Conservation (phyloP, 2,329 filamentous ascomycete genomes). For the Aureobasidium musti region DNA sequence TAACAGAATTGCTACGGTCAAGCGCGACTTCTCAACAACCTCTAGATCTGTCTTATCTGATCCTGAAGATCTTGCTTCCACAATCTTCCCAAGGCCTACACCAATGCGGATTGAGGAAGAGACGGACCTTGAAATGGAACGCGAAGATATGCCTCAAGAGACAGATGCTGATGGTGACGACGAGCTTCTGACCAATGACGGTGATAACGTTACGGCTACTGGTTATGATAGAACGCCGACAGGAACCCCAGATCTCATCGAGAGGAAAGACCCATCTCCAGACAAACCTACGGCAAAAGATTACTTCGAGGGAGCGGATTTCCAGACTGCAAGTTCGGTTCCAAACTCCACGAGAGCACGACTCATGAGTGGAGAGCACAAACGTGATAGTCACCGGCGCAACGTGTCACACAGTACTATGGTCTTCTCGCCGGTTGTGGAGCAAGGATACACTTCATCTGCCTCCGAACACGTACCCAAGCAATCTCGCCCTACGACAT, state of each 20-base stretch:
- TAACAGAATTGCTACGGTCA: slow-evolving; percentile 36
- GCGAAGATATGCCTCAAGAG: slow-evolving; percentile 56
- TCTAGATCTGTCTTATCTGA: slow-evolving; percentile 60
- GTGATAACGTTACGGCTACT: slow-evolving; percentile 50
- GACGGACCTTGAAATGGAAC: slow-evolving; percentile 43
- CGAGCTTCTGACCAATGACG: slow-evolving; percentile 81
- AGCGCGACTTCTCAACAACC: slow-evolving; percentile 54
- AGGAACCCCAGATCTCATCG: slow-evolving; percentile 24
- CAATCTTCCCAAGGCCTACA: slow-evolving; percentile 43
- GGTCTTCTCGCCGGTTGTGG: slow-evolving; percentile 69
- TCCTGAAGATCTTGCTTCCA: slow-evolving; percentile 52
- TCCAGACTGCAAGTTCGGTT: slow-evolving; percentile 5
- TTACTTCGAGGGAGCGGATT: slow-evolving; percentile 21
- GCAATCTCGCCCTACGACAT: slow-evolving; percentile 32
- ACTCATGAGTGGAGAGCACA: slow-evolving; percentile 31
- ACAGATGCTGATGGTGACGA: slow-evolving; percentile 88
- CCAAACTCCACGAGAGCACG: slow-evolving; percentile 21
- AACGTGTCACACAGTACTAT: slow-evolving; percentile 82
- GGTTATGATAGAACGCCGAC: slow-evolving; percentile 30
- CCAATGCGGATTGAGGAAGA: slow-evolving; percentile 51
- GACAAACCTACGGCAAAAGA: slow-evolving; percentile 2
- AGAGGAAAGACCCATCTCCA: slow-evolving; percentile 17
- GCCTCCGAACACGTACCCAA: slow-evolving; percentile 15
- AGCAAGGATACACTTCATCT: slow-evolving; percentile 36
- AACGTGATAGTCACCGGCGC: slow-evolving; percentile 58